These are phyloP conservation scores for Malus hybrid DNA, from an alignment of 331 rosid genomes.

Conservation along the genomic window DNA sequence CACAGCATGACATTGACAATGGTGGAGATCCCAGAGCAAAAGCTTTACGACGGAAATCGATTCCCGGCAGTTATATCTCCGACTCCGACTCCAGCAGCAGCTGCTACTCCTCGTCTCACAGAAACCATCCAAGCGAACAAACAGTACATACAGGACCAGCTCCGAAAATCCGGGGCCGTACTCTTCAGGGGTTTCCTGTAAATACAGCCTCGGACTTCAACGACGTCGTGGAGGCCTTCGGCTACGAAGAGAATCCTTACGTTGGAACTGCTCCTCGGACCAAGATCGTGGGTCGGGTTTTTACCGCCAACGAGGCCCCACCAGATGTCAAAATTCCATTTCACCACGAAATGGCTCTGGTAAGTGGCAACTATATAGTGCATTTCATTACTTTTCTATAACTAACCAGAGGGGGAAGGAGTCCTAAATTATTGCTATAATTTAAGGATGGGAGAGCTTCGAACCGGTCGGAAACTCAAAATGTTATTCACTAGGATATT, in stretches of 20 bases:
- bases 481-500: too few relatives aligned
- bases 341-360: conserved; percentile 22
- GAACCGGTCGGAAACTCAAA: too few relatives aligned
- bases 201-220: conserved; percentile 50
- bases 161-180: conserved; percentile 57
- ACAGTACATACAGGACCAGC: conserved; percentile 33
- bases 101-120: conserved; percentile 17
- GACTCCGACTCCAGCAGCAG: not conserved
- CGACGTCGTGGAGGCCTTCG: conserved; percentile 70
- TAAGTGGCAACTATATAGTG: not conserved
- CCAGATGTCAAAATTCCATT: conserved; percentile 45
- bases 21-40: too few relatives aligned
- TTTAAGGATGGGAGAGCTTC: too few relatives aligned
- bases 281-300: conserved; percentile 63
- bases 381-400: too few relatives aligned
- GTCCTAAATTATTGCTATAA: too few relatives aligned
- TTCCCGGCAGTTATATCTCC: conserved; percentile 25
- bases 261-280: conserved; percentile 44
- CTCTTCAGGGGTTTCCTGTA: conserved; percentile 48
- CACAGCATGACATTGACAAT: too few relatives aligned
- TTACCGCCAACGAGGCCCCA: conserved; percentile 75
- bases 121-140: conserved; percentile 36
- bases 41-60: too few relatives aligned
- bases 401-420: too few relatives aligned
- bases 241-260: conserved; percentile 70